Conservation (phyloP, 306 rosid genomes). For the Cucumis hystrix region DNA sequence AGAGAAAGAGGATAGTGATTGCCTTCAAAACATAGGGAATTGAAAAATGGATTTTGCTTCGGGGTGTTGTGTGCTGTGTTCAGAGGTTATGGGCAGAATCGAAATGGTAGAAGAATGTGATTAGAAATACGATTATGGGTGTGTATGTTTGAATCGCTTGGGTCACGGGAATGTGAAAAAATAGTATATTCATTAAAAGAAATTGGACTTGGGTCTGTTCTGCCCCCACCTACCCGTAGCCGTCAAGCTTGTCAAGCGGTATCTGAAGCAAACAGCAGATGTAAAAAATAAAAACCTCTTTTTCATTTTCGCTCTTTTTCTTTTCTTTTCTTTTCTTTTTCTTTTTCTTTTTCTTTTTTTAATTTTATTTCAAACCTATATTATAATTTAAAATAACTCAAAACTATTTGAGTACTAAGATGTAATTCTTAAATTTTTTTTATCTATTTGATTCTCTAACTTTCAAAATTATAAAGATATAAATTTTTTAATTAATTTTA, state of each 20-base stretch:
- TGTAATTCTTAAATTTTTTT: no score
- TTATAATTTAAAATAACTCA: no score
- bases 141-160: neutral
- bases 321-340: neutral
- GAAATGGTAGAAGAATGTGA: neutral
- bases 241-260: neutral
- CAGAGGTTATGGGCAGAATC: neutral
- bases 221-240: neutral
- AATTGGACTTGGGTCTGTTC: constrained; percentile 2
- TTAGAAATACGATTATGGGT: no score
- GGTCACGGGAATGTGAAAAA: neutral
- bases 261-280: neutral
- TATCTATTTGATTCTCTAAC: no score
- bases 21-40: neutral
- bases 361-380: no score
- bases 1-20: neutral
- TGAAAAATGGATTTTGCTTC: neutral
- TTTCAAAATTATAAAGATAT: no score
- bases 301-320: neutral
- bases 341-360: neutral
- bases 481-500: no score
- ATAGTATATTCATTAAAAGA: neutral
- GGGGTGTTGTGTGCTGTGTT: neutral
- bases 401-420: no score
- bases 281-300: neutral